These are phyloP conservation scores for Suillus hirtellus DNA, from an alignment of 768 basidiomycete genomes.

Conservation along the genomic window DNA sequence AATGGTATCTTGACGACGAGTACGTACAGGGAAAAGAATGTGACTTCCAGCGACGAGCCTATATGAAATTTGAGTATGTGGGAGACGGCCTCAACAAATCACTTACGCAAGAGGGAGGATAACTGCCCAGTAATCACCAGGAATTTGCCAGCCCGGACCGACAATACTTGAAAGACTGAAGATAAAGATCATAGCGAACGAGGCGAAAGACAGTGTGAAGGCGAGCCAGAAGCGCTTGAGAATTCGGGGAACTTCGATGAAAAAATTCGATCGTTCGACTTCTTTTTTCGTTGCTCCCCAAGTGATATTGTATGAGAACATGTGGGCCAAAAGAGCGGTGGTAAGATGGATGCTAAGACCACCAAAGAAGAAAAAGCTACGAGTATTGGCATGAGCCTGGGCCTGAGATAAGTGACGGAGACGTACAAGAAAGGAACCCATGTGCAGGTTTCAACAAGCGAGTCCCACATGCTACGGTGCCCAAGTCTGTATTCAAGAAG, in stretches of 20 bases:
- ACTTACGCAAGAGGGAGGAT: constrained; percentile 72
- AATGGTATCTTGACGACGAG: constrained; percentile 11
- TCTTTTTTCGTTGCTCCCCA: constrained; percentile 56
- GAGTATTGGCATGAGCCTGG: not conserved
- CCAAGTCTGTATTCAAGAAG: constrained; percentile 69
- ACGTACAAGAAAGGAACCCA: constrained; percentile 30
- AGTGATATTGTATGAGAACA: constrained; percentile 51
- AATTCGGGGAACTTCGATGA: constrained; percentile 82
- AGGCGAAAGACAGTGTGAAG: constrained; percentile 52
- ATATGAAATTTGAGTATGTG: constrained; percentile 5
- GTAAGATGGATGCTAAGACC: constrained; percentile 50
- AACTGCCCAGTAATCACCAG: constrained; percentile 67
- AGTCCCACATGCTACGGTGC: constrained; percentile 16
- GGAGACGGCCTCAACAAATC: constrained; percentile 7
- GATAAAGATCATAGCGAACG: constrained; percentile 56
- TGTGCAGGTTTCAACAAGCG: constrained; percentile 18
- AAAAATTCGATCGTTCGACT: constrained; percentile 80
- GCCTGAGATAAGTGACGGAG: not conserved
- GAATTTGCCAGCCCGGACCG: constrained; percentile 65
- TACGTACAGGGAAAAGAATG: constrained; percentile 70
- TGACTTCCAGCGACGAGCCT: constrained; percentile 67
- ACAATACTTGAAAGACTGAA: constrained; percentile 50
- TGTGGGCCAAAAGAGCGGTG: constrained; percentile 47
- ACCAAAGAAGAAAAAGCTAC: constrained; percentile 43
- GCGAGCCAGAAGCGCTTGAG: constrained; percentile 75